Evolutionary conservation across 768 basidiomycete species (phyloP).

Genomic region (Coprinopsis strossmayeri): DNA sequence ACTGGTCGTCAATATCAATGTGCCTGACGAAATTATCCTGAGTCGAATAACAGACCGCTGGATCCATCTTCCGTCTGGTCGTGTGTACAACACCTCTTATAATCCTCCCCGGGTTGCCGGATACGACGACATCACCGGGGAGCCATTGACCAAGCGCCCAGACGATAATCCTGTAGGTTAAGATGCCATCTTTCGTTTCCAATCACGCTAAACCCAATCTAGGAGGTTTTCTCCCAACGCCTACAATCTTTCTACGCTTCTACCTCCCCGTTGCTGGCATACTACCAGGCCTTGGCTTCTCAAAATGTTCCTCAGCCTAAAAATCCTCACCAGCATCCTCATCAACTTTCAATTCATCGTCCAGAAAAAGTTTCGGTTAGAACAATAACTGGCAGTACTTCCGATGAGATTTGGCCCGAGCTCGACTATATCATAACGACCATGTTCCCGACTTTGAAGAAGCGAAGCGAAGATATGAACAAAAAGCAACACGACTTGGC

Average conservation of each 20-base stretch:
- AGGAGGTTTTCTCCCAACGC: conserved; percentile 78
- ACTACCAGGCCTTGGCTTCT: conserved; percentile 44
- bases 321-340: conserved; percentile 39
- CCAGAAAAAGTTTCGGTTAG: conserved; percentile 45
- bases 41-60: conserved; percentile 85
- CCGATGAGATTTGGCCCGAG: conserved; percentile 87
- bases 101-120: conserved; percentile 79
- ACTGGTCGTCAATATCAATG: conserved; percentile 80
- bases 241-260: conserved; percentile 70
- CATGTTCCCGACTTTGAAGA: conserved; percentile 53
- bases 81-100: conserved; percentile 87
- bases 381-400: conserved; percentile 65
- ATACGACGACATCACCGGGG: conserved; percentile 81
- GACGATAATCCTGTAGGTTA: conserved; percentile 81
- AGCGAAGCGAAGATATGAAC: conserved; percentile 36
- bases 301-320: conserved; percentile 17
- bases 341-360: conserved; percentile 42
- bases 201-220: conserved; percentile 9
- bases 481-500: conserved; percentile 47
- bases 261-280: conserved; percentile 74
- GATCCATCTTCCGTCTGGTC: conserved; percentile 82
- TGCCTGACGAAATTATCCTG: conserved; percentile 83
- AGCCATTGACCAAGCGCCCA: conserved; percentile 79
- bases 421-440: conserved; percentile 51
- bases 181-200: background rate